Evolutionary conservation across 1,284 basidiomycete genomes (phyloP).

Genomic region (Apiotrichum gracile): DNA sequence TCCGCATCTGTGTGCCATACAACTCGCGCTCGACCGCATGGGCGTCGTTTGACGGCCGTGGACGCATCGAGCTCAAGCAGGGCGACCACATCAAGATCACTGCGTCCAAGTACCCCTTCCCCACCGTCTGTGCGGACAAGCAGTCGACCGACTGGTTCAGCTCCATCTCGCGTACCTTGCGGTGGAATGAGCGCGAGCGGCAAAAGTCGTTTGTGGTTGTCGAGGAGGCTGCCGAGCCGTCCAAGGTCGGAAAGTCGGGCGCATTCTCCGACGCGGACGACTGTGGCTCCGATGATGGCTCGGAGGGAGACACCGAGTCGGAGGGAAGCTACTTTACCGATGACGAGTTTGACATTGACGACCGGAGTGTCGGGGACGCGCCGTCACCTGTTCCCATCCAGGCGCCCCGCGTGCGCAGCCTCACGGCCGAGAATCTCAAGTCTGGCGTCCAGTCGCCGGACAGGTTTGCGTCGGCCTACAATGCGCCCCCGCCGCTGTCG

Average conservation of each 20-base stretch:
- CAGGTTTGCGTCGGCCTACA: constrained; percentile 62
- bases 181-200: constrained; percentile 95
- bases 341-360: constrained; percentile 84
- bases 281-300: constrained; percentile 52
- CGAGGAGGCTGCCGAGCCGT: constrained; percentile 58
- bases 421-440: constrained; percentile 7
- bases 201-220: constrained; percentile 98
- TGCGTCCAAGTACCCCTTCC: constrained; percentile 96
- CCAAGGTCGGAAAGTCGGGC: background rate
- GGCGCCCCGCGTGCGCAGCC: background rate
- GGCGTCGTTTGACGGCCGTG: constrained; percentile 97
- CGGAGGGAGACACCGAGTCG: constrained; percentile 50
- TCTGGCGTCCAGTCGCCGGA: constrained; percentile 65
- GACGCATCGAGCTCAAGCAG: constrained; percentile 91
- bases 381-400: constrained; percentile 17
- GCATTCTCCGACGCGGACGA: constrained; percentile 52
- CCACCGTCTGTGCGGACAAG: constrained; percentile 94
- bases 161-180: constrained; percentile 87
- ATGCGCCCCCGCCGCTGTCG: constrained; percentile 55
- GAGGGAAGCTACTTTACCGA: constrained; percentile 46
- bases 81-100: constrained; percentile 99
- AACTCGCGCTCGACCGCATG: constrained; percentile 97
- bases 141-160: constrained; percentile 99
- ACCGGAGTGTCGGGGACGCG: constrained; percentile 52
- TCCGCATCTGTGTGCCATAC: constrained; percentile 96